A percentile compares a stretch with the other conserved stretches of the same genome.
These are phyloP conservation scores for Ceriops decandra DNA, from an alignment of 345 rosid genomes.

Conservation along the genomic window DNA sequence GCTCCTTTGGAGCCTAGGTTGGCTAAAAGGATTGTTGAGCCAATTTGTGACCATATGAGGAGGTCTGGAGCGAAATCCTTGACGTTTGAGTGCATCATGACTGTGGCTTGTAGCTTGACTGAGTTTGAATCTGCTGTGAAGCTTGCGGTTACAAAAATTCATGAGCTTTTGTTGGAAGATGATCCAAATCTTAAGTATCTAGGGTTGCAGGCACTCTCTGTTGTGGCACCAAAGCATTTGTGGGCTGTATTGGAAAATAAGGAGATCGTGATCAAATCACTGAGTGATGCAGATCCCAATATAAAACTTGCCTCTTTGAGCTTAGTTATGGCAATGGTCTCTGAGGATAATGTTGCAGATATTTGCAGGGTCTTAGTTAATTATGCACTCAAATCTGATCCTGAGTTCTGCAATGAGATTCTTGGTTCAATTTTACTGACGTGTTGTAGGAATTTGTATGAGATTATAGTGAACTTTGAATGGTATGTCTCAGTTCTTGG, in stretches of 20 bases:
- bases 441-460: conserved; percentile 65
- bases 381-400: conserved; percentile 85
- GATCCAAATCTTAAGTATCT: conserved; percentile 94
- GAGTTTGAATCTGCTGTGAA: conserved; percentile 84
- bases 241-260: conserved; percentile 89
- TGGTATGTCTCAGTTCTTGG: conserved; percentile 90
- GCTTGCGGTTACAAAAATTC: conserved; percentile 60
- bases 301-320: conserved; percentile 74
- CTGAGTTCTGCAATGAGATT: conserved; percentile 80
- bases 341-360: conserved; percentile 71
- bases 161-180: conserved; percentile 72
- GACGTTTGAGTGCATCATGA: conserved; percentile 81
- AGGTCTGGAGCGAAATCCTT: conserved; percentile 78
- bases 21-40: conserved; percentile 75
- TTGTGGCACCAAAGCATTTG: conserved; percentile 59
- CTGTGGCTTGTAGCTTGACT: conserved; percentile 70
- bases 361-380: conserved; percentile 70
- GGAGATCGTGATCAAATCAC: conserved; percentile 76
- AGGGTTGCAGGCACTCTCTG: conserved; percentile 72
- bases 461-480: conserved; percentile 75
- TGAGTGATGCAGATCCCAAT: conserved; percentile 82
- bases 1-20: conserved; percentile 79
- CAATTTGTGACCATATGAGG: conserved; percentile 82
- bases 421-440: conserved; percentile 71
- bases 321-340: conserved; percentile 84